Conservation (phyloP, 106 monocot genomes). For the Phalaenopsis equestris region DNA sequence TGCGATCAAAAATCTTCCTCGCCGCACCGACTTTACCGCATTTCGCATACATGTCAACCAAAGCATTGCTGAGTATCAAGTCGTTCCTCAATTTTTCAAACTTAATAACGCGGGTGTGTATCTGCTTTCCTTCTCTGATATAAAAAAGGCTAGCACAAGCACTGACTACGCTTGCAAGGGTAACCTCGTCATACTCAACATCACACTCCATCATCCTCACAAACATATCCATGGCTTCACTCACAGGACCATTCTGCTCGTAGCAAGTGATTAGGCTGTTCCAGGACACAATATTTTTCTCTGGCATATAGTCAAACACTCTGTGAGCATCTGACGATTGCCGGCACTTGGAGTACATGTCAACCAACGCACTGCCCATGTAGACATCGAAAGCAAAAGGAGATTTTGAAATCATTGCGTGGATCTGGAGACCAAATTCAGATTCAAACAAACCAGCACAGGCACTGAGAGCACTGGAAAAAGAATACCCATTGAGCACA, state of each 20-base stretch:
- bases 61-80: constrained; percentile 51
- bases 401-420: constrained; percentile 40
- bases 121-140: constrained; percentile 41
- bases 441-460: constrained; percentile 37
- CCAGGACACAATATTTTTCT: constrained; percentile 58
- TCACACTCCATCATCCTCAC: constrained; percentile 41
- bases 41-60: constrained; percentile 82
- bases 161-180: constrained; percentile 65
- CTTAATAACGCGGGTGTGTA: constrained; percentile 38
- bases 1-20: constrained; percentile 50
- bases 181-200: constrained; percentile 47
- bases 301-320: constrained; percentile 47
- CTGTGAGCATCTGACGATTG: constrained; percentile 29
- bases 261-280: constrained; percentile 70
- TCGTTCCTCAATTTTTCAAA: constrained; percentile 32
- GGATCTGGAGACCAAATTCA: constrained; percentile 38
- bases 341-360: constrained; percentile 68
- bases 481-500: constrained; percentile 33
- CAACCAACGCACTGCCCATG: constrained; percentile 56
- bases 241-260: constrained; percentile 62
- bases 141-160: constrained; percentile 53
- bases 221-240: constrained; percentile 37
- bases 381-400: constrained; percentile 40
- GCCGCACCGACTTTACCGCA: constrained; percentile 52
- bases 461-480: constrained; percentile 54